phyloP scores from a whole-genome alignment of 2,329 filamentous ascomycete species.

The Monosporascus sp. region DNA sequence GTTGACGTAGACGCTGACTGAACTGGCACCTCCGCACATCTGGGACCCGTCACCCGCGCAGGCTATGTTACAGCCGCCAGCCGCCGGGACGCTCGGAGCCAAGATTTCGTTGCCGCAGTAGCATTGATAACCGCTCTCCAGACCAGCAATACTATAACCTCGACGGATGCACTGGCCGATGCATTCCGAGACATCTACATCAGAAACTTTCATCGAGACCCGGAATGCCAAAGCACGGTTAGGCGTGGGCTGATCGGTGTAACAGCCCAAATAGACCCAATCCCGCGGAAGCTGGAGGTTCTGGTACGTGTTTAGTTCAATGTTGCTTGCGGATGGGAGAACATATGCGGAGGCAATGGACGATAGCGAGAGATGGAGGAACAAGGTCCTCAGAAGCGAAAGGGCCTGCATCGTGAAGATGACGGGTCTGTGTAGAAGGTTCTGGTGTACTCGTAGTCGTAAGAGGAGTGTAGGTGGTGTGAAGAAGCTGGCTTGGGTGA shows the following conservation, averaged over 20 bases:
- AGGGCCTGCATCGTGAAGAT: neutral
- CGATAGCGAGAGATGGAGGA: neutral
- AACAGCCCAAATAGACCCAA: neutral
- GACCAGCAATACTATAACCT: constrained; percentile 34
- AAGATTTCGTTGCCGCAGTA: constrained; percentile 29
- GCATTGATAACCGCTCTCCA: constrained; percentile 39
- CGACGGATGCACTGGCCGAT: neutral
- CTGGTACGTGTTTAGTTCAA: neutral
- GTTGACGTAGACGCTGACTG: constrained; percentile 16
- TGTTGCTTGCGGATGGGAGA: neutral
- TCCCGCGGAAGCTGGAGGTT: neutral
- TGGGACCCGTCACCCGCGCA: constrained; percentile 16
- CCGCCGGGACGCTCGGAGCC: neutral
- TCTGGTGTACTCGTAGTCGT: too few relatives aligned
- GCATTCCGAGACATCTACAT: too few relatives aligned
- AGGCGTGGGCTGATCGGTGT: neutral
- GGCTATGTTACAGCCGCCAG: constrained; percentile 12
- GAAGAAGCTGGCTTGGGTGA: too few relatives aligned
- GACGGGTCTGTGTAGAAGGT: neutral
- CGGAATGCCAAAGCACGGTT: neutral
- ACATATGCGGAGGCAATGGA: neutral
- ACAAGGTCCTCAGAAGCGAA: neutral
- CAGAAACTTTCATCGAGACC: too few relatives aligned
- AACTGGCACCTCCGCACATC: constrained; percentile 16
- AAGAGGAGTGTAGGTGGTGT: neutral